Conservation (phyloP, 179 eudicot genomes). For the Silene coronaria region DNA sequence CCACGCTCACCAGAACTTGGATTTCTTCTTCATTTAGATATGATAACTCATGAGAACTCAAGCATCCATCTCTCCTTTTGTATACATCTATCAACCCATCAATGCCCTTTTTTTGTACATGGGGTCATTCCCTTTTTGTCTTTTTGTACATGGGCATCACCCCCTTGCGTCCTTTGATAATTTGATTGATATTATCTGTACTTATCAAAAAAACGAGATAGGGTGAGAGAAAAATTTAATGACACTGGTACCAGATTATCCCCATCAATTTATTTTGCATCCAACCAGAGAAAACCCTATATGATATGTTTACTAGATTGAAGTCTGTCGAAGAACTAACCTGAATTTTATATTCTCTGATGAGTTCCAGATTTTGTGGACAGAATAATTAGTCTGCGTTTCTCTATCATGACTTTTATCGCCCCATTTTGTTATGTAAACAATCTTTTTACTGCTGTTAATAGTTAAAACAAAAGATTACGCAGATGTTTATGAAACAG, state of each 20-base stretch:
- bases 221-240: background rate
- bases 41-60: no score
- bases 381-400: background rate
- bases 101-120: background rate
- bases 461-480: background rate
- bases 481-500: background rate
- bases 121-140: background rate
- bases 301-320: background rate
- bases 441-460: background rate
- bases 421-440: background rate
- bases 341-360: constrained; percentile 6
- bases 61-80: no score
- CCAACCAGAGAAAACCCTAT: background rate
- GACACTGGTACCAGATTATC: background rate
- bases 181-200: background rate
- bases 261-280: background rate
- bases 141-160: background rate
- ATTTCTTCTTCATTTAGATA: no score
- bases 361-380: background rate
- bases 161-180: background rate
- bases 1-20: no score
- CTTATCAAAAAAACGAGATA: background rate
- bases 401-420: background rate
- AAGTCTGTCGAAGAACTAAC: background rate
- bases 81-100: background rate